Conservation (phyloP, 345 rosid genomes). For the rapeseed (Brassica napus) region DNA sequence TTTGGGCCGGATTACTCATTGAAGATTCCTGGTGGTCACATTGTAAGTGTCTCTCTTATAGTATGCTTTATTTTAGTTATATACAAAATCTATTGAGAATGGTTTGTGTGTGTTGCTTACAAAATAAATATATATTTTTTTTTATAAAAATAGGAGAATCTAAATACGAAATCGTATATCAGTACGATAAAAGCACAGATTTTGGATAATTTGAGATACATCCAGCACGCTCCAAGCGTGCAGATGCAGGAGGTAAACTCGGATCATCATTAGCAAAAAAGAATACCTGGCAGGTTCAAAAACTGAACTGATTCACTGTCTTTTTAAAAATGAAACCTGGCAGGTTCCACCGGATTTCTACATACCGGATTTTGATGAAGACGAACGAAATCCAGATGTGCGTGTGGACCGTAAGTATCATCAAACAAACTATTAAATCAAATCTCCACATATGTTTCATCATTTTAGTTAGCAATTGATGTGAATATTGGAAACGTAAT, state of each 20-base stretch:
- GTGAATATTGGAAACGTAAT: neutral
- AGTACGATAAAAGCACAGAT: conserved; percentile 85
- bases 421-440: neutral
- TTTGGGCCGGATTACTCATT: conserved; percentile 82
- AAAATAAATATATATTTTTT: neutral
- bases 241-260: conserved; percentile 92
- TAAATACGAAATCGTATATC: conserved; percentile 82
- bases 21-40: conserved; percentile 82
- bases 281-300: neutral
- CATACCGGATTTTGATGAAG: conserved; percentile 93
- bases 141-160: conserved; percentile 63
- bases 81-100: neutral
- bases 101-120: neutral
- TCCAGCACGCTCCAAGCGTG: conserved; percentile 94
- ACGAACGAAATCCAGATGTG: conserved; percentile 82
- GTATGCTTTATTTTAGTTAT: neutral
- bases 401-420: conserved; percentile 77
- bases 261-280: neutral
- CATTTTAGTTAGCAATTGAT: neutral
- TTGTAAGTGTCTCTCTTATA: conserved; percentile 51
- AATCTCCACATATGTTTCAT: neutral
- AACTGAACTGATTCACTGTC: neutral
- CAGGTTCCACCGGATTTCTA: conserved; percentile 98
- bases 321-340: neutral
- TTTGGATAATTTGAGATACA: conserved; percentile 79